Conservation (phyloP, 148 eudicot genomes). For the Chenopodium album region DNA sequence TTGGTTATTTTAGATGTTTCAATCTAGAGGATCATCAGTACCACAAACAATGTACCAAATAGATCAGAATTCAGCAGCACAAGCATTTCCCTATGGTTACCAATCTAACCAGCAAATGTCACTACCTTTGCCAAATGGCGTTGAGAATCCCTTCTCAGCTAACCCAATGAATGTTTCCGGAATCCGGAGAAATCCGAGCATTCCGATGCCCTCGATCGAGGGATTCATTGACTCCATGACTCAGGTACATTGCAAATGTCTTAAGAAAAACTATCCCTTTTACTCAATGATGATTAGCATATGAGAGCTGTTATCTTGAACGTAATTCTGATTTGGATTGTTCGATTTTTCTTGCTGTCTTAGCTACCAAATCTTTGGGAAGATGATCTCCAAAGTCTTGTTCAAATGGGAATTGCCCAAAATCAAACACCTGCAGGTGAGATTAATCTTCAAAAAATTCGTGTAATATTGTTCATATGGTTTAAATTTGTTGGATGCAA, state of each 20-base stretch:
- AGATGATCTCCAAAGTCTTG: constrained; percentile 78
- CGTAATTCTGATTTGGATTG: background rate
- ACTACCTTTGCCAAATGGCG: constrained; percentile 33
- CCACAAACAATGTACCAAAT: constrained; percentile 44
- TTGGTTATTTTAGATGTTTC: constrained; percentile 45
- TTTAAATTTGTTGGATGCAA: background rate
- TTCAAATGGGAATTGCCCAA: constrained; percentile 62
- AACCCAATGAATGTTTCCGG: constrained; percentile 28
- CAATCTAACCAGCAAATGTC: constrained; percentile 38
- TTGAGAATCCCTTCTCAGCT: constrained; percentile 31
- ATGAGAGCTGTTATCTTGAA: background rate
- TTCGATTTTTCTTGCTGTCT: background rate
- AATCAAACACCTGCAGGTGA: constrained; percentile 50
- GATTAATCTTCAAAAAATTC: constrained; percentile 12
- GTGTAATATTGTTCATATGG: background rate
- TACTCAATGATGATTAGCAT: background rate
- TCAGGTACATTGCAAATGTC: constrained; percentile 39
- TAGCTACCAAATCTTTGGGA: constrained; percentile 66
- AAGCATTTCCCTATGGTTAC: constrained; percentile 35
- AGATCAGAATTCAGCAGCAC: constrained; percentile 43
- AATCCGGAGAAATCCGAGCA: constrained; percentile 27
- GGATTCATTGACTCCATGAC: constrained; percentile 47
- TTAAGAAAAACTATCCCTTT: background rate
- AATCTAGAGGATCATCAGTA: constrained; percentile 45
- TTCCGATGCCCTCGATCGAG: constrained; percentile 42